Evolutionary conservation across 2,329 filamentous ascomycete genomes (phyloP), one percentile per base, ranked within the genome.

Genomic region (Fusarium pininemorale): DNA sequence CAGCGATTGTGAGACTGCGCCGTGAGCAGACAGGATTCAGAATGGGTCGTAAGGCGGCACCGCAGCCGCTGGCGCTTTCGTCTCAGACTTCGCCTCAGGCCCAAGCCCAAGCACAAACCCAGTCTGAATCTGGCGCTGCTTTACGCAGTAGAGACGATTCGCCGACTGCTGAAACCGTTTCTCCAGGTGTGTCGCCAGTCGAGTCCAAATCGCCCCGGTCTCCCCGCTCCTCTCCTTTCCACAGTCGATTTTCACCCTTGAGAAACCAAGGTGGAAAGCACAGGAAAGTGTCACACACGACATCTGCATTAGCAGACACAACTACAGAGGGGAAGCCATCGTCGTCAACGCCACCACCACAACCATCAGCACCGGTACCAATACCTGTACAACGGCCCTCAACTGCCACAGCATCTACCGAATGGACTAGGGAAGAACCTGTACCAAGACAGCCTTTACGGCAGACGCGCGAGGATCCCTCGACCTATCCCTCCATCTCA

Each of bases 11-110:
- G 61, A 75, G 69, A 75, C 72, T 75, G 72, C 65, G 72, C 69
- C 73, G 69, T 76, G 72, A 77, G 66, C 72, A 76, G 71, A 69
- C 72, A 77, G 75, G 74, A 76, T 75, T 74, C 66, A 69, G 66
- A 71, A 90, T 90, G 88, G 87, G 85, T 83, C 88, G 88, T 81
- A 90, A 89, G 82, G 83, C 86, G 79, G 87, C 85, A 82, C 88
- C 88, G 75, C 86, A 89, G 84, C 88, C 88, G 82, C 85, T 90
- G 82, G 82, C 85, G 80, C 84, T 90, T 66, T 54, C 72, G 69
- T 75, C 72, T 75, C 72, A 74, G 69, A 75, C 58, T 55, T 69
- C 64, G 57, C 61, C 57, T 69, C 69, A 67, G 63, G 35, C 59
- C 60, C 70, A 63, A 58, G 41, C 50, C 32, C 60, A 73, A 53